A percentile compares a stretch with the other conserved stretches of the same genome.
Evolutionary conservation across 345 rosid genomes (phyloP).

Genomic region (Dovyalis caffra): DNA sequence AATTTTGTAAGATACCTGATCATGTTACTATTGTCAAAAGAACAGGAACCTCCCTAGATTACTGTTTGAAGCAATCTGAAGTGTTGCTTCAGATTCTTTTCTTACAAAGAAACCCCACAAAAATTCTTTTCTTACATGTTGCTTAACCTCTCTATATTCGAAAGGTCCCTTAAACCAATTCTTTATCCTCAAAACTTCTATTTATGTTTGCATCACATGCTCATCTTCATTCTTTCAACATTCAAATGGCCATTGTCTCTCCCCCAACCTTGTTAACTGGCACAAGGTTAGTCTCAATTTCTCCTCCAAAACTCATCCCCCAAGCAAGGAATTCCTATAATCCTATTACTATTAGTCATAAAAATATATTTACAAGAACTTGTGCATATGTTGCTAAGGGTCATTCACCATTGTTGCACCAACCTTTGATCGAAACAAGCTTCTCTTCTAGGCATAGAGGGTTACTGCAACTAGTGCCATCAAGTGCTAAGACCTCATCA

Average conservation of each 20-base stretch:
- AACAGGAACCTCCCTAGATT: background rate
- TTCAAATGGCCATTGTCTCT: conserved; percentile 10
- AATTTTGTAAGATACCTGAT: too few relatives aligned
- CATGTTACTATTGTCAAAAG: background rate
- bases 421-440: conserved; percentile 5
- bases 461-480: conserved; percentile 13
- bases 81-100: background rate
- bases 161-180: background rate
- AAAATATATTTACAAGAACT: background rate
- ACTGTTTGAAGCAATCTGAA: background rate
- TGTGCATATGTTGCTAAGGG: background rate
- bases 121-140: background rate
- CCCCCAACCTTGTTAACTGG: conserved; percentile 1
- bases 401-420: background rate
- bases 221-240: background rate
- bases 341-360: background rate
- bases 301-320: conserved; percentile 2
- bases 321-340: background rate
- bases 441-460: conserved; percentile 7
- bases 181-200: background rate
- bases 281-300: conserved; percentile 1
- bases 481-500: conserved; percentile 16
- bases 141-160: background rate
- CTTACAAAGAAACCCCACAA: background rate
- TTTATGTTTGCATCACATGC: background rate